phyloP scores from a whole-genome alignment of 768 basidiomycete species.

The Suillus luteus region DNA sequence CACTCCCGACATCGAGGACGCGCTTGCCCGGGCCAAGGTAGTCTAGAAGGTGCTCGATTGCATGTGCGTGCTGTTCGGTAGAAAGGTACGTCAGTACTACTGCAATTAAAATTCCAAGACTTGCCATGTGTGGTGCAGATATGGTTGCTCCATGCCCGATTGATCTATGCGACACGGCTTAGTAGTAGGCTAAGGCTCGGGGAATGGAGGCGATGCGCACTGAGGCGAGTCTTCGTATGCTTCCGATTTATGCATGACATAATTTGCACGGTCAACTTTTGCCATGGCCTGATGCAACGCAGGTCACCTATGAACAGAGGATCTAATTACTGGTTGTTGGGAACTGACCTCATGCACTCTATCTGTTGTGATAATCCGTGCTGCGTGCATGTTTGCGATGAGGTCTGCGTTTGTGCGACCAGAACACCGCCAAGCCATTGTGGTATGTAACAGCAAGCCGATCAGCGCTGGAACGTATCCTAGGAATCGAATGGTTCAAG shows the following conservation, averaged over 20 bases:
- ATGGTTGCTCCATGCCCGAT: conserved; percentile 92
- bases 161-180: conserved; percentile 40
- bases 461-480: not conserved
- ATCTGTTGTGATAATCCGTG: conserved; percentile 58
- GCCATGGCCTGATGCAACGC: conserved; percentile 58
- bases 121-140: conserved; percentile 94
- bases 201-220: conserved; percentile 41
- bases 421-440: conserved; percentile 83
- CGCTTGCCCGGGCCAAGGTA: conserved; percentile 68
- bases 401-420: conserved; percentile 75
- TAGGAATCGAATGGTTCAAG: not conserved
- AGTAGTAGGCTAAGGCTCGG: not conserved
- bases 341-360: conserved; percentile 54
- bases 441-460: not conserved
- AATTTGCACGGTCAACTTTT: conserved; percentile 69
- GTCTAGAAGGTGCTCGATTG: conserved; percentile 73
- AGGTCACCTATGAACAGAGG: not conserved
- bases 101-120: not conserved
- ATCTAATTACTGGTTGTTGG: not conserved
- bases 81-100: not conserved
- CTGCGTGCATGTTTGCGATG: conserved; percentile 60
- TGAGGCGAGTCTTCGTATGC: conserved; percentile 84
- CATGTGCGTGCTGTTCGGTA: conserved; percentile 73
- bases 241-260: conserved; percentile 48
- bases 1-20: conserved; percentile 89